phyloP scores from a whole-genome alignment of 2,329 filamentous ascomycete genomes.

The Colletotrichum brevisporum region DNA sequence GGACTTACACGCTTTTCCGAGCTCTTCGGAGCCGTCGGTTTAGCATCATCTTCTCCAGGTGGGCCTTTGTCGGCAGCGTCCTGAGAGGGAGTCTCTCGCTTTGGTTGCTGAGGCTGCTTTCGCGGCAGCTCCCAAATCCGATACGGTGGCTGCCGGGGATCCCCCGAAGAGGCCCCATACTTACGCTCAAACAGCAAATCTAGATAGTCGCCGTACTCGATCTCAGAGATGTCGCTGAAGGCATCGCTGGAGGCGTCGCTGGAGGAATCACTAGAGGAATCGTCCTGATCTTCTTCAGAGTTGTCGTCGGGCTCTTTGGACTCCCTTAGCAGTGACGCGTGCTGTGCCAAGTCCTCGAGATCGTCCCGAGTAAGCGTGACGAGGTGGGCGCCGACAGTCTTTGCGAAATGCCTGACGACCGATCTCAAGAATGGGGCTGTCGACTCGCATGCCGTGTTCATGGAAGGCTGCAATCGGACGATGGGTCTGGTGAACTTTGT shows the following conservation, averaged over 20 bases:
- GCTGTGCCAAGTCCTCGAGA: background rate
- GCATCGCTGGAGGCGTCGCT: background rate
- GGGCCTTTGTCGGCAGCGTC: too few species aligned
- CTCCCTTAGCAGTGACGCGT: background rate
- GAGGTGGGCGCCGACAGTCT: background rate
- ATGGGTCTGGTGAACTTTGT: background rate
- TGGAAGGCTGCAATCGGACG: background rate
- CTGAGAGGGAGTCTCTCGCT: too few species aligned
- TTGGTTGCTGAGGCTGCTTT: too few species aligned
- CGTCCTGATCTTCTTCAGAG: too few species aligned
- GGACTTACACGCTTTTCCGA: too few species aligned
- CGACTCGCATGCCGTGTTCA: background rate
- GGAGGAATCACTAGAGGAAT: background rate
- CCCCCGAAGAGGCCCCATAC: background rate
- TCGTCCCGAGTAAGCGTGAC: conserved; percentile 13
- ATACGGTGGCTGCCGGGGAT: background rate
- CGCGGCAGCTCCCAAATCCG: too few species aligned
- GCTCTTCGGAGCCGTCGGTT: too few species aligned
- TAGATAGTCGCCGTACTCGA: background rate
- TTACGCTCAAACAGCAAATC: background rate
- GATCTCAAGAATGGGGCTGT: background rate
- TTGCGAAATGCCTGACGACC: conserved; percentile 6
- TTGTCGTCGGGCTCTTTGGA: background rate
- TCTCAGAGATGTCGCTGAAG: background rate
- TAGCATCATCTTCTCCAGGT: too few species aligned